Evolutionary conservation across 495 filamentous ascomycete genomes (phyloP).

Genomic region (Xylaria sp.): DNA sequence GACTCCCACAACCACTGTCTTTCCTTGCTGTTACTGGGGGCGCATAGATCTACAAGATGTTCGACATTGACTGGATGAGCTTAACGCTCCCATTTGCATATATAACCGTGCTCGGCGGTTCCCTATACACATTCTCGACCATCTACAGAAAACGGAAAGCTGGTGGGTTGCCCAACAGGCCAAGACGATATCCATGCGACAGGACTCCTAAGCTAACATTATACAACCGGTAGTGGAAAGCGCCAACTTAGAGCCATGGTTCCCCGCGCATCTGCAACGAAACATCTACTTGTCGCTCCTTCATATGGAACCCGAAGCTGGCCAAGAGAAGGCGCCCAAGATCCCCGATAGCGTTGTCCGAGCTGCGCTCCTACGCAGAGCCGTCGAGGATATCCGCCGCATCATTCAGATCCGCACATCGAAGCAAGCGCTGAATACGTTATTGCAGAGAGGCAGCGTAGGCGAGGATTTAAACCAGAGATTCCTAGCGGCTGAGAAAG

Average conservation of each 20-base stretch:
- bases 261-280: constrained; percentile 84
- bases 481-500: constrained; percentile 89
- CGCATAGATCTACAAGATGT: constrained; percentile 47
- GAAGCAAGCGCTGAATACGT: constrained; percentile 81
- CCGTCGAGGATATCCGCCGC: constrained; percentile 88
- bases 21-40: constrained; percentile 8
- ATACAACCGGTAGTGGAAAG: constrained; percentile 64
- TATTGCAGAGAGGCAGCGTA: constrained; percentile 89
- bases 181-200: neutral
- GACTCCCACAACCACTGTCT: constrained; percentile 25
- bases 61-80: constrained; percentile 76
- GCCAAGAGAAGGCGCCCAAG: constrained; percentile 71
- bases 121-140: constrained; percentile 87
- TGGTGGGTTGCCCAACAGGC: constrained; percentile 56
- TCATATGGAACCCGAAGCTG: constrained; percentile 76
- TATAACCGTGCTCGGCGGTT: constrained; percentile 83
- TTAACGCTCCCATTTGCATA: constrained; percentile 86
- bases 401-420: constrained; percentile 84
- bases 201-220: constrained; percentile 23
- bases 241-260: constrained; percentile 89
- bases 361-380: constrained; percentile 88
- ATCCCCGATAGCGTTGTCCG: constrained; percentile 87
- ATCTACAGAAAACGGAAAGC: constrained; percentile 94
- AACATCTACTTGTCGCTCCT: constrained; percentile 94
- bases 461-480: constrained; percentile 97